Conservation (phyloP, 257 asterid genomes). For the Solanum habrochaites region DNA sequence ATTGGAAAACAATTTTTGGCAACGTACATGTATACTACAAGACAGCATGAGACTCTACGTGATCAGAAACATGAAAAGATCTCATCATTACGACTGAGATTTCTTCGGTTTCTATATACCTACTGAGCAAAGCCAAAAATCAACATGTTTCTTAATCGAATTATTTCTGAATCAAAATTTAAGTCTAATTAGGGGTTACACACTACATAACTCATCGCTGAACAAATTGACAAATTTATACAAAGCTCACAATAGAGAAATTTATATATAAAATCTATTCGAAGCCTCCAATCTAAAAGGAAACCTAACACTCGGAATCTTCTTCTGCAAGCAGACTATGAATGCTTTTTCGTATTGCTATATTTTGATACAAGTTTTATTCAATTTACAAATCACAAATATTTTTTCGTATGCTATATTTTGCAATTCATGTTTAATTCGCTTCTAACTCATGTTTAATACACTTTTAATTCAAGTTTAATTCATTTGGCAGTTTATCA, state of each 20-base stretch:
- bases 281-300: neutral
- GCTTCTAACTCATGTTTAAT: no score
- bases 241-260: neutral
- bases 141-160: neutral
- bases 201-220: neutral
- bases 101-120: neutral
- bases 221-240: neutral
- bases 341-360: no score
- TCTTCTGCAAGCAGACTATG: neutral
- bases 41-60: neutral
- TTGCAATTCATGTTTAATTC: no score
- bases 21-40: neutral
- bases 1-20: neutral
- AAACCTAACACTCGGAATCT: neutral
- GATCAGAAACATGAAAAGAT: neutral
- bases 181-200: neutral
- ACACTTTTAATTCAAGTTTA: no score
- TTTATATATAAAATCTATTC: neutral
- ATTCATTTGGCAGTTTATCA: no score
- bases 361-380: no score
- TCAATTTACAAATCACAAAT: no score
- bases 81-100: neutral
- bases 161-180: neutral
- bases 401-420: no score
- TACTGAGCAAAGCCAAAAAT: neutral